Evolutionary conservation across 345 rosid genomes (phyloP).

Genomic region (Arabis hirsuta): DNA sequence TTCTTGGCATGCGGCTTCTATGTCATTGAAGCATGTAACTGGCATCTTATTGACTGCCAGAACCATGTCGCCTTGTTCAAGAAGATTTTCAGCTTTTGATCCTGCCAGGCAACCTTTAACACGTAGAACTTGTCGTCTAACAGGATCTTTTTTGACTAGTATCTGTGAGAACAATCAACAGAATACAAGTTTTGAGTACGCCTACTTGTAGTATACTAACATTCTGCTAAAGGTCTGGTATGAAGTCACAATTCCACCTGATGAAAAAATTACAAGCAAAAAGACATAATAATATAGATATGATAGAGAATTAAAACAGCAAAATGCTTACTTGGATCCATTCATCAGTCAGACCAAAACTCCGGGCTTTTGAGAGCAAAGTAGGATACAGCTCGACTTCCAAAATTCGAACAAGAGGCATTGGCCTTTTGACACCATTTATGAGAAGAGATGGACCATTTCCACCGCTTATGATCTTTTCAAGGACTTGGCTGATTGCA

Average conservation of each 20-base stretch:
- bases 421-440: slow-evolving; percentile 80
- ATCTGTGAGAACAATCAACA: slow-evolving; percentile 51
- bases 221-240: background rate
- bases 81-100: slow-evolving; percentile 81
- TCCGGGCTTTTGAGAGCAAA: slow-evolving; percentile 91
- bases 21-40: slow-evolving; percentile 85
- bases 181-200: background rate
- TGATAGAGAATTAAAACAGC: background rate
- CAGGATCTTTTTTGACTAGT: slow-evolving; percentile 84
- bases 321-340: slow-evolving; percentile 75
- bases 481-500: slow-evolving; percentile 75
- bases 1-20: slow-evolving; percentile 80
- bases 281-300: background rate
- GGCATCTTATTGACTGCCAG: slow-evolving; percentile 86
- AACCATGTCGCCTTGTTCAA: slow-evolving; percentile 95
- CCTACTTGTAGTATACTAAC: background rate
- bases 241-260: background rate
- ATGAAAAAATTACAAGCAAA: background rate
- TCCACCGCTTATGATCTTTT: slow-evolving; percentile 70
- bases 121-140: slow-evolving; percentile 85
- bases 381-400: slow-evolving; percentile 94
- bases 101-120: slow-evolving; percentile 94
- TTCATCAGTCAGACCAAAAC: slow-evolving; percentile 80
- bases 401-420: slow-evolving; percentile 88
- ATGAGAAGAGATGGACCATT: slow-evolving; percentile 74